Base-by-base conservation (phyloP, 1,284 basidiomycete species). In the Trichosporon asahii region DNA sequence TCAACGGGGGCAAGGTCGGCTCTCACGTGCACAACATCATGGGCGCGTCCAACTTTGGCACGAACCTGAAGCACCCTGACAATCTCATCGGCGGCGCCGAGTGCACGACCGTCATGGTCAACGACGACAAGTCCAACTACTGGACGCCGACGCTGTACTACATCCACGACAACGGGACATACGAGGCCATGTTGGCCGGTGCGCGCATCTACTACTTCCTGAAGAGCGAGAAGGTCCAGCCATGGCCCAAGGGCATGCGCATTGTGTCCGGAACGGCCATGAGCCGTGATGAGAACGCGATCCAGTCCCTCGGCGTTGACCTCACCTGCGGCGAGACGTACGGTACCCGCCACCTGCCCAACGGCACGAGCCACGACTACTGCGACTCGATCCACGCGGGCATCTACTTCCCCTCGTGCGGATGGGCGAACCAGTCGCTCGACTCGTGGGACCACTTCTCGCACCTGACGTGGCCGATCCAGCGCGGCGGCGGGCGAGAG, bases 1-100 rank as follows among this genome's bases (percentile, higher is more conserved):
- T 85, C 70, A 75, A 76, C 33, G 82, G 82, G 3, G 79, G 78
- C 23, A 70, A 21, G 4, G 68, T 82, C 25, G 77, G 79, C 3
- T 69, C 70, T 0, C 85, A 86, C 70, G 76, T 80, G 0, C 85
- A 86, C 72, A 78, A 79, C 60, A 77, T 82, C 49, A 63, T 78
- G 14, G 81, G 81, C 18, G 79, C 74, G n/a, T 78, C 76, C 46
- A 76, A 75, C 66, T 79, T 81, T 37, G 57, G 57, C 18, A 61
- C 57, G 27, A 33, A 7, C 29, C 57, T 61, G 15, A 61, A 61
- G 57, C 57, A 61, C 27, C 57, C 57, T 4, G 29, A 61, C 29
- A 18, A 33, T 9, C 27, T 33, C 15, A 15, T 61, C 29, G 57
- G 57, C 2, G 57, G 57, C 75, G 79, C 78, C 78, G 11, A 66